These are phyloP conservation scores for Aureobasidium uvarum DNA, from an alignment of 2,329 filamentous ascomycete species.

Conservation along the genomic window DNA sequence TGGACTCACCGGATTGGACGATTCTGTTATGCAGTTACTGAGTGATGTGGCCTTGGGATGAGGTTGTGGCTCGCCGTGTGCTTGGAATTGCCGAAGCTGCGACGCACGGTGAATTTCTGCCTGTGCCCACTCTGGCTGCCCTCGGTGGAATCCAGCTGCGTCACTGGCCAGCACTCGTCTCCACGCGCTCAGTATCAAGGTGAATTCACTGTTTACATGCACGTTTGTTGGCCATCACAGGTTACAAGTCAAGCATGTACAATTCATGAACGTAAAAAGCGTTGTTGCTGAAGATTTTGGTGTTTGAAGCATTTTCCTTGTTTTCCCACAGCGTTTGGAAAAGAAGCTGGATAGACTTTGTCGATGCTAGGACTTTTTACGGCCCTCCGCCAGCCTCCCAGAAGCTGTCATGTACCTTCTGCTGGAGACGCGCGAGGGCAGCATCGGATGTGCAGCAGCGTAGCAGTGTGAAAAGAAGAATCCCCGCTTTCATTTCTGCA, in stretches of 20 bases:
- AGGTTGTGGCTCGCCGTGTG: constrained; percentile 15
- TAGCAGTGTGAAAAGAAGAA: constrained; percentile 24
- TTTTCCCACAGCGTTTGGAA: constrained; percentile 23
- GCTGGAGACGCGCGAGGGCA: constrained; percentile 17
- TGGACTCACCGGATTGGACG: constrained; percentile 15
- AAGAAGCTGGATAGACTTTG: constrained; percentile 25
- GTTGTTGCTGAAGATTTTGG: constrained; percentile 25
- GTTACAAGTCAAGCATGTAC: constrained; percentile 14
- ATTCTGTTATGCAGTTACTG: constrained; percentile 14
- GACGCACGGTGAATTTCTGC: constrained; percentile 17
- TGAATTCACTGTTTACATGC: constrained; percentile 17
- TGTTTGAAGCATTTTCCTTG: constrained; percentile 25
- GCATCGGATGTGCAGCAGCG: constrained; percentile 14
- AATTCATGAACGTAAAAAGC: constrained; percentile 26
- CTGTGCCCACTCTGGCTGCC: background rate
- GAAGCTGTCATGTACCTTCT: constrained; percentile 18
- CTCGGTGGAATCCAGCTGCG: background rate
- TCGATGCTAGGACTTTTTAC: constrained; percentile 25
- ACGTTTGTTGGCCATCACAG: background rate
- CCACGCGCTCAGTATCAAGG: constrained; percentile 7
- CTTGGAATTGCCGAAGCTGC: constrained; percentile 22
- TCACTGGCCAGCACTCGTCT: constrained; percentile 11
- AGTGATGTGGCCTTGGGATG: constrained; percentile 5
- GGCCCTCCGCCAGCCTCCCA: constrained; percentile 23
- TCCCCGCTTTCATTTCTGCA: constrained; percentile 25